A percentile compares a stretch with the other conserved stretches of the same genome.
phyloP scores from a whole-genome alignment of 2,329 filamentous ascomycete species.

The Aureobasidium vineae region DNA sequence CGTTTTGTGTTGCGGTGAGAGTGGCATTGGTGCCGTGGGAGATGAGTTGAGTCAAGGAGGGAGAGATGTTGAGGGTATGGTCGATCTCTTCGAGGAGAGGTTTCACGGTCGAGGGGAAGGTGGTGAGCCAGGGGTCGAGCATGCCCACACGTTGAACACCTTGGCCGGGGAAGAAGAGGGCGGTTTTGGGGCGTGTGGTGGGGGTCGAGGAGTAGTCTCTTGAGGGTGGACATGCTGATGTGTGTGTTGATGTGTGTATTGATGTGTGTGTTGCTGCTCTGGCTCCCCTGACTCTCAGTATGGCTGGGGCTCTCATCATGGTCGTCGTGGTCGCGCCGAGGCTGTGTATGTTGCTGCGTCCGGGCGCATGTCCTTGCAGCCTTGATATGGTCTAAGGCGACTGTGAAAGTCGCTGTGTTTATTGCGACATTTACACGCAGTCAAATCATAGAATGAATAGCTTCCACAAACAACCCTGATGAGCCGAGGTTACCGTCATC shows the following conservation, averaged over 20 bases:
- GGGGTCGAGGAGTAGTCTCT: background rate
- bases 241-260: background rate
- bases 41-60: slow-evolving; percentile 73
- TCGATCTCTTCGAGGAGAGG: slow-evolving; percentile 87
- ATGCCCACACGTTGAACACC: slow-evolving; percentile 42
- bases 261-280: background rate
- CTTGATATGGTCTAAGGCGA: background rate
- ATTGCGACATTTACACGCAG: background rate
- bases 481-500: slow-evolving; percentile 1
- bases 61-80: slow-evolving; percentile 61
- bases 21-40: slow-evolving; percentile 72
- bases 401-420: background rate
- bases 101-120: slow-evolving; percentile 74
- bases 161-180: slow-evolving; percentile 43
- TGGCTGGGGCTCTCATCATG: background rate
- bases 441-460: no score
- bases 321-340: background rate
- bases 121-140: slow-evolving; percentile 70
- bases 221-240: background rate
- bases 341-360: background rate
- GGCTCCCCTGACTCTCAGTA: no score
- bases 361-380: background rate
- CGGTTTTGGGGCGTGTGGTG: slow-evolving; percentile 32
- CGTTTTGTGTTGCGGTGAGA: slow-evolving; percentile 79
- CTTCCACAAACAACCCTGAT: background rate